These are phyloP conservation scores for Alternaria sp. DNA, from an alignment of 2,329 filamentous ascomycete genomes.

Conservation along the genomic window DNA sequence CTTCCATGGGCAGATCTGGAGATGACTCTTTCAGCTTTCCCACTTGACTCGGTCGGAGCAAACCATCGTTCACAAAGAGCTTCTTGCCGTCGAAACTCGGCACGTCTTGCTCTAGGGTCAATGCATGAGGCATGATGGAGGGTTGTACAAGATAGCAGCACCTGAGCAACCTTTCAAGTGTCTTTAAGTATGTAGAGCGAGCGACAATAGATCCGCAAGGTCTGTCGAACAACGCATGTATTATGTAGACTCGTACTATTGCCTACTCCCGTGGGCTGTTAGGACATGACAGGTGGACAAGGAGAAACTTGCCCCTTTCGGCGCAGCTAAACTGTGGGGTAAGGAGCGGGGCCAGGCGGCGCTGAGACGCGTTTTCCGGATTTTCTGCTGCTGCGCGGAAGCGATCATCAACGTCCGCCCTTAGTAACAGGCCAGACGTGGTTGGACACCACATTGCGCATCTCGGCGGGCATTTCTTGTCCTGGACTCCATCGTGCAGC, in stretches of 20 bases:
- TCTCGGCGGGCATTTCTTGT: slow-evolving; percentile 27
- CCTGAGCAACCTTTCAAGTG: neutral
- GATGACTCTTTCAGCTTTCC: slow-evolving; percentile 53
- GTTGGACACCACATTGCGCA: slow-evolving; percentile 19
- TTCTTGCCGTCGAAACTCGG: slow-evolving; percentile 40
- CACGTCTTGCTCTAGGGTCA: slow-evolving; percentile 31
- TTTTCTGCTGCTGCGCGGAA: slow-evolving; percentile 11
- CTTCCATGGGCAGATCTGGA: slow-evolving; percentile 57
- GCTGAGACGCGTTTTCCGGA: slow-evolving; percentile 15
- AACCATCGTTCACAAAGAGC: slow-evolving; percentile 58
- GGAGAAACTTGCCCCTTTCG: slow-evolving; percentile 25
- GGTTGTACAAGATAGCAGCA: neutral
- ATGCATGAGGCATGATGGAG: slow-evolving; percentile 46
- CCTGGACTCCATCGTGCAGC: slow-evolving; percentile 5
- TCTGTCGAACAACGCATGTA: neutral
- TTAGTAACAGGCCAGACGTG: slow-evolving; percentile 32
- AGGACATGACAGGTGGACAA: slow-evolving; percentile 10
- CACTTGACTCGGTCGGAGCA: slow-evolving; percentile 57
- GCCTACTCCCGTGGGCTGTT: neutral
- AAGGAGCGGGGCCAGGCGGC: slow-evolving; percentile 19
- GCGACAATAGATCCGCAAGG: neutral
- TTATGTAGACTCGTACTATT: neutral
- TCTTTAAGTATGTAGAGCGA: neutral
- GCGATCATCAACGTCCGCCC: slow-evolving; percentile 3
- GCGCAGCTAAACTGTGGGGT: slow-evolving; percentile 27